Evolutionary conservation across 345 rosid species (phyloP).

Genomic region (Pistacia integerrima): DNA sequence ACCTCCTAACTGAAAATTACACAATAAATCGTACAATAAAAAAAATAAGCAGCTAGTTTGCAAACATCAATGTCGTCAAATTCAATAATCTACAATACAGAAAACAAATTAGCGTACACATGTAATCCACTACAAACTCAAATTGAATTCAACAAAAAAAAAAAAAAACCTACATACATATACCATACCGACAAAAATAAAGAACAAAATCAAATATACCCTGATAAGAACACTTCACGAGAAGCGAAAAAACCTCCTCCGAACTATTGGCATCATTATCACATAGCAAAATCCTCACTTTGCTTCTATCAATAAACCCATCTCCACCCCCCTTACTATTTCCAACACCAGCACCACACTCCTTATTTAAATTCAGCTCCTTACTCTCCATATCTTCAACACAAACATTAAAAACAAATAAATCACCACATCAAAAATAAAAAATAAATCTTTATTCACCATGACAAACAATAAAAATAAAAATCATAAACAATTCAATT

Average conservation of each 20-base stretch:
- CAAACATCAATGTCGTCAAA: neutral
- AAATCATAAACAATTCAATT: constrained; percentile 1
- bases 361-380: constrained; percentile 65
- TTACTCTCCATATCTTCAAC: constrained; percentile 43
- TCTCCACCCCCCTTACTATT: constrained; percentile 58
- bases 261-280: constrained; percentile 79
- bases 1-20: neutral
- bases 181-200: neutral
- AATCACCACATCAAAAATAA: neutral
- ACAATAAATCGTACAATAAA: neutral
- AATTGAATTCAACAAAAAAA: neutral
- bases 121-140: neutral
- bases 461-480: neutral
- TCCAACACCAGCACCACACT: constrained; percentile 31
- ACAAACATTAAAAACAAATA: neutral
- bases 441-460: neutral
- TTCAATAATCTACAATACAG: neutral
- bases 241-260: constrained; percentile 77
- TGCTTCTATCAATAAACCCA: constrained; percentile 92
- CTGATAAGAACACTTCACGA: constrained; percentile 87
- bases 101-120: neutral
- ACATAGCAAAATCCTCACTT: constrained; percentile 94
- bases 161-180: neutral
- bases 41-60: neutral
- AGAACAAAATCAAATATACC: constrained; percentile 44